Base-by-base conservation (phyloP, 208 protist genomes). In the Polymyxa betae region DNA sequence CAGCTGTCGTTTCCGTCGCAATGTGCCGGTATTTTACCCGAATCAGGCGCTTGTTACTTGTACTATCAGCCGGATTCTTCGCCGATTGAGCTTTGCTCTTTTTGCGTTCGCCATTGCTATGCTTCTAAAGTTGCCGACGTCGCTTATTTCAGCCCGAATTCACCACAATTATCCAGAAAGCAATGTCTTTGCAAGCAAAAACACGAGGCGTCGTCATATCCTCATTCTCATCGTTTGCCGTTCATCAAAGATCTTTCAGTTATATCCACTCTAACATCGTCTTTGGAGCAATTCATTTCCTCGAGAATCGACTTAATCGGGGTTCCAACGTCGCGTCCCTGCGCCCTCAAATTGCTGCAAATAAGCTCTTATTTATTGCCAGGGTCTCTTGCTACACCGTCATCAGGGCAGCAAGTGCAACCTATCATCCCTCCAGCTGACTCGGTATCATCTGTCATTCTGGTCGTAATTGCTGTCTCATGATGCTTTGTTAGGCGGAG, bases 61-160 rank as follows among this genome's bases (percentile, higher is more conserved):
- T 35, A 45, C n/a, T 43, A 82, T 82, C 5, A 38, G 72, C 72
- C n/a, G 40, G 5, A 82, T 35, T 45, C 72, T 5, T 82, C 72
- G n/a, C 72, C 72, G 5, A 16, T 82, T 35, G 72, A 82, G n/a
- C 72, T 82, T 5, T 82, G 72, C 72, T 43, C 72, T 5, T 82
- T 82, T n/a, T 82, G 72, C 40, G 72, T 82, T 82, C 72, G 72
- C 35, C 40, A 82, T 82, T 82, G 72, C n/a, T 82, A 38, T n/a
- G n/a, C n/a, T 43, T 5, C 16, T 5, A 82, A 82, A n/a, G 5
- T n/a, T 82, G n/a, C 5, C 10, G 72, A 82, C 35, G 35, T 82
- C 35, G 72, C 72, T 82, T 43, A 35, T 40, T n/a, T 82, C n/a
- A 5, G n/a, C 5, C 40, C 12, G 5, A 5, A 43, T 35, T 35